Evolutionary conservation across 257 asterid species (phyloP), one percentile per base, ranked within the genome.

Genomic region (Dorcoceras hygrometricum): DNA sequence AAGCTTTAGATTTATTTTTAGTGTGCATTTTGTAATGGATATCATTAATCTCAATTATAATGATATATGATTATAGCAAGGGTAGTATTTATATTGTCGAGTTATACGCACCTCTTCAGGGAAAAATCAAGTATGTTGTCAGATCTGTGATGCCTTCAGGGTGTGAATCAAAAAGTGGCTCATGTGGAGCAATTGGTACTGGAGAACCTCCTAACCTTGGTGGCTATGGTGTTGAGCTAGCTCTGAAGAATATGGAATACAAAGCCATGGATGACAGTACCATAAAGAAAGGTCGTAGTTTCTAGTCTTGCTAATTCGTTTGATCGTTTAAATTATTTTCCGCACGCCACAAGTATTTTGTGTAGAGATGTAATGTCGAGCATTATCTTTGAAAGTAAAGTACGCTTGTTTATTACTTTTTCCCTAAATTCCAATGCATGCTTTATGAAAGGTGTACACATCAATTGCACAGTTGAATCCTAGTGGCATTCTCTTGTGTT

Each of bases 141-240:
- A 85, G 99, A 78, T 93, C 99, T 68, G 89, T 88, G 74, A 75
- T 94, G 83, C 95, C 87, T 65, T 79, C 95, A 73, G 95, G 95
- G 3, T 94, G 99, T 77, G 95, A 86, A 82, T 75, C 92, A 72
- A 82, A 82, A 79, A 78, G 73, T 79, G 75, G 87, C 57, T 43
- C 77, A 16, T 94, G 99, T 85, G 97, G 93, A 74, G 79, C 85
- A 73, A 76, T 90, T 74, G 99, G 99, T 73, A 72, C 93, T n/a
- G 85, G 84, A 67, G 96, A 84, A 56, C 84, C 95, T 74, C 64
- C 87, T 70, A 86, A 85, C 81, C 80, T 94, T 78, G 97, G 92
- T 73, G 99, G 99, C 63, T 94, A 94, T 73, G 99, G 99, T 55
- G 99, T 94, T 74, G 99, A 94, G 84, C 99, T 94, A 78, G 99